Evolutionary conservation across 441 rosid genomes (phyloP).

Genomic region (Isatis lusitanica): DNA sequence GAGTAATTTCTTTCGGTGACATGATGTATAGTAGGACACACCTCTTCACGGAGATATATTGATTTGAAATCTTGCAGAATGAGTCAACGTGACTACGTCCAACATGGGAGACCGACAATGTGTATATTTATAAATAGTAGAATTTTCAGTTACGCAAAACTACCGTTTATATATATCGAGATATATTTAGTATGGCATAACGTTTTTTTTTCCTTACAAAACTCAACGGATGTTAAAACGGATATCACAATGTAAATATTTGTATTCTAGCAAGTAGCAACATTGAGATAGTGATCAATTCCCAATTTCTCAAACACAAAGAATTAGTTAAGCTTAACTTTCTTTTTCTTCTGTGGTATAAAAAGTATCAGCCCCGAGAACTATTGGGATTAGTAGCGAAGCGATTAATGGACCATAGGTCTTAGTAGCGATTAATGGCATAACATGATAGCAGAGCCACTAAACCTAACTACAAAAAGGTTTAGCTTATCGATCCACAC

Average conservation of each 20-base stretch:
- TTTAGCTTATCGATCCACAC: too few species aligned
- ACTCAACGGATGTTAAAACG: neutral
- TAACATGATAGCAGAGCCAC: too few species aligned
- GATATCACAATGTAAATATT: neutral
- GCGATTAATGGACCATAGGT: too few species aligned
- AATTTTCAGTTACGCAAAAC: neutral
- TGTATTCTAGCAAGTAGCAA: neutral
- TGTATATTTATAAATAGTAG: neutral
- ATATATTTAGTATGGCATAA: neutral
- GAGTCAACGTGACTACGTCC: slow-evolving; percentile 31
- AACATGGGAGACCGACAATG: neutral
- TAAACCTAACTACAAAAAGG: too few species aligned
- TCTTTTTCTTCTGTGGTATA: neutral
- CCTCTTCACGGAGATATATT: neutral
- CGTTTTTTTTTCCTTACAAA: neutral
- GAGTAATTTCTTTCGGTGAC: neutral
- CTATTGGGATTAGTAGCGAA: too few species aligned
- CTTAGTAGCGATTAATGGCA: too few species aligned
- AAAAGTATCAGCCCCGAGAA: neutral
- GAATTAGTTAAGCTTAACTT: neutral
- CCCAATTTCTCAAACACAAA: neutral
- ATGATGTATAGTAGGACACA: neutral
- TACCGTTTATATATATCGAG: neutral
- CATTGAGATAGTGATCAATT: neutral
- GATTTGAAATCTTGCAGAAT: neutral